Evolutionary conservation across 257 asterid genomes (phyloP).

Genomic region (Verbascum thapsus): DNA sequence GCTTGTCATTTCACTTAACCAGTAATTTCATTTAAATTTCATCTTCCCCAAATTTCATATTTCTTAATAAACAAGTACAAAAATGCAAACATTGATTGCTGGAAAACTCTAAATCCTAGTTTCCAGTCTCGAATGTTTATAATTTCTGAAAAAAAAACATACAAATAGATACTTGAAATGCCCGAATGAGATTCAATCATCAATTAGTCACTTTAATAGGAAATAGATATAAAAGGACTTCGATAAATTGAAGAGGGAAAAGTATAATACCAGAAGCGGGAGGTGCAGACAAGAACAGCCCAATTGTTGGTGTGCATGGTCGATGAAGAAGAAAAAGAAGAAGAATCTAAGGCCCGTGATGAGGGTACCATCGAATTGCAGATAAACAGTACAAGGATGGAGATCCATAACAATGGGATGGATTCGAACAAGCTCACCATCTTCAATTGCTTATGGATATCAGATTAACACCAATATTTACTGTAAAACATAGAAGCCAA

Average conservation of each 20-base stretch:
- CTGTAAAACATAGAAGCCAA: too few species aligned
- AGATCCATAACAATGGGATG: constrained; percentile 22
- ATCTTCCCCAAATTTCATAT: constrained; percentile 3
- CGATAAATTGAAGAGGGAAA: constrained; percentile 4
- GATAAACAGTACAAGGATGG: constrained; percentile 35
- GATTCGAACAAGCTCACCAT: constrained; percentile 37
- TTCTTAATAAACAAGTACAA: not conserved
- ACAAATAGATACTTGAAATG: too few species aligned
- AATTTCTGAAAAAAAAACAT: not conserved
- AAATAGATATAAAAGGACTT: not conserved
- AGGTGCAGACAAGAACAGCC: constrained; percentile 96
- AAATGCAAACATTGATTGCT: not conserved
- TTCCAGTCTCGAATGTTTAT: not conserved
- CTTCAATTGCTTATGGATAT: not conserved
- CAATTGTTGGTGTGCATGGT: constrained; percentile 96
- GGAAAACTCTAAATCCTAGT: not conserved
- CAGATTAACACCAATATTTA: not conserved
- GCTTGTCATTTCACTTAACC: not conserved
- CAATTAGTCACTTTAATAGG: not conserved
- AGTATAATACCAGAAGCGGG: constrained; percentile 86
- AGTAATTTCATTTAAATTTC: not conserved
- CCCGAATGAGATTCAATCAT: too few species aligned
- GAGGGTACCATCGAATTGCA: constrained; percentile 37
- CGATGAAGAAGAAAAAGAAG: constrained; percentile 57
- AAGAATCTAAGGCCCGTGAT: constrained; percentile 46